Evolutionary conservation across 345 rosid genomes (phyloP), one percentile per base, ranked within the genome.

Genomic region (Arabidopsis suecica): DNA sequence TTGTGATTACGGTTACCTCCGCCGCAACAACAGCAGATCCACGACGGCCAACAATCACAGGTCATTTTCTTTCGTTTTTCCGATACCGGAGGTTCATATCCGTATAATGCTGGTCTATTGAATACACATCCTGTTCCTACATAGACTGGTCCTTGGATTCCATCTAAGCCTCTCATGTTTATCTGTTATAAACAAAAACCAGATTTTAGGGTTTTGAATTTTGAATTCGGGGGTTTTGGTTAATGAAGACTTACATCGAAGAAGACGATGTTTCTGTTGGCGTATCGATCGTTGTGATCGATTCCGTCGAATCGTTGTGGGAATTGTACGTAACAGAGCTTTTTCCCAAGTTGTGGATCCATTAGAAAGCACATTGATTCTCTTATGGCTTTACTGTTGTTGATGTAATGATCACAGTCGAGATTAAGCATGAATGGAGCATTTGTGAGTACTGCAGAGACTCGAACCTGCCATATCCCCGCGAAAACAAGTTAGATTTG

Each of bases 301-400:
- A 91, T 94, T 36, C 98, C 98, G 78, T 94, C 98, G 13, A 94
- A 94, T 71, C 98, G 86, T 78, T 94, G 98, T 18, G 98, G 98
- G 64, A 94, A 94, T 54, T 94, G 98, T 74, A 91, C 96, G 69
- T 91, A 94, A 73, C 96, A 91, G 65, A 94, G 90, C 89, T 94
- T 94, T 81, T 94, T 94, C 45, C 98, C 97, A 11, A 94, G 88
- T 68, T 91, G 98, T 11, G 96, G 97, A 79, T 94, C 97, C 97
- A 94, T 94, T 61, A 94, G 79, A 51, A 94, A 94, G 83, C 98
- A 94, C 98, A 94, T 94, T 8, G 98, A 91, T 83, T 94, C 97
- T 76, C 98, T 86, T 10, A 87, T 69, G 41, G 96, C 93, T 85
- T 80, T 94, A 82, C 97, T 82, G 86, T 91, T 94, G 86, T 91